Conservation (phyloP, 2,329 filamentous ascomycete species). For the Aotearoamyces nothofagi region DNA sequence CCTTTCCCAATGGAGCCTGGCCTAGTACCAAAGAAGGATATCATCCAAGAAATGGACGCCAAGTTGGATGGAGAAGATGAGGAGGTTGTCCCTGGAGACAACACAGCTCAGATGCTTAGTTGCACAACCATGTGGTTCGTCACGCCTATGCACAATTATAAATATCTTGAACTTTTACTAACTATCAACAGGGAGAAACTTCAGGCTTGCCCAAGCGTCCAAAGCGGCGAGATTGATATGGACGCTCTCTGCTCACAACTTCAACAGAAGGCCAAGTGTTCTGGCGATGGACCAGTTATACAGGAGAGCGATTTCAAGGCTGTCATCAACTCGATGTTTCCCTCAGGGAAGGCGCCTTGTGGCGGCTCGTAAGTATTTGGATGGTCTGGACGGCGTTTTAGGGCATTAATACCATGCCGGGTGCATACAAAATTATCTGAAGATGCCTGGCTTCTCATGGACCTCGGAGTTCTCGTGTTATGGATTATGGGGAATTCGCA, state of each 20-base stretch:
- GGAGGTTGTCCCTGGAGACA: slow-evolving; percentile 44
- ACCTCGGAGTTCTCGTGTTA: no score
- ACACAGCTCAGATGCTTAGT: slow-evolving; percentile 51
- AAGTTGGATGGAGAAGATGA: slow-evolving; percentile 58
- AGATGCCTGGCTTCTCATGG: no score
- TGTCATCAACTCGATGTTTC: slow-evolving; percentile 42
- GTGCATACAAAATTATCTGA: no score
- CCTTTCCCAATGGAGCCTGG: slow-evolving; percentile 55
- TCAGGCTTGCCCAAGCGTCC: slow-evolving; percentile 73
- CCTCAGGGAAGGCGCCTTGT: no score
- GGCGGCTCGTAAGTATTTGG: no score
- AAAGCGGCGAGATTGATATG: slow-evolving; percentile 83
- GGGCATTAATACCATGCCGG: no score
- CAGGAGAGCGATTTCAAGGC: slow-evolving; percentile 78
- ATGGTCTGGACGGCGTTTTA: no score
- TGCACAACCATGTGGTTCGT: slow-evolving; percentile 91
- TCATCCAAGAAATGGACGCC: slow-evolving; percentile 67
- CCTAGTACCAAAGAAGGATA: slow-evolving; percentile 43
- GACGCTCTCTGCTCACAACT: slow-evolving; percentile 87
- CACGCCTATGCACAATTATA: not conserved
- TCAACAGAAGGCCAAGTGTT: slow-evolving; percentile 91
- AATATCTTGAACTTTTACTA: slow-evolving; percentile 1
- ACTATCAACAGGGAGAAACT: slow-evolving; percentile 60
- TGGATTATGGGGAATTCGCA: no score
- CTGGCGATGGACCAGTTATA: slow-evolving; percentile 77